Evolutionary conservation across 1,284 basidiomycete genomes (phyloP).

Genomic region (Microbotryum violaceum): DNA sequence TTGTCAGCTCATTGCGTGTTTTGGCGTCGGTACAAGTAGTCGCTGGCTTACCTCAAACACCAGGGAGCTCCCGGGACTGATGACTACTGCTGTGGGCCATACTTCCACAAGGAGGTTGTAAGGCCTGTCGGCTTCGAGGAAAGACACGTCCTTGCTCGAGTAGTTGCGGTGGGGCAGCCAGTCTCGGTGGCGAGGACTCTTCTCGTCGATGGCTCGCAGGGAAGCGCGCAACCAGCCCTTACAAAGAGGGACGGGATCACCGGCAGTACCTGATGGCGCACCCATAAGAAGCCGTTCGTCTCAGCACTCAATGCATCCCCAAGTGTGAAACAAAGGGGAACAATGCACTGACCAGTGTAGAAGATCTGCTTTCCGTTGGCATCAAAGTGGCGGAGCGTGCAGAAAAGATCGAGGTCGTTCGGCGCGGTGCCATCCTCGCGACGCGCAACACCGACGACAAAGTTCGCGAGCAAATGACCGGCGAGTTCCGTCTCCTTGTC

Average conservation of each 20-base stretch:
- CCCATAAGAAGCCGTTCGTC: background rate
- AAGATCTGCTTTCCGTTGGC: constrained; percentile 38
- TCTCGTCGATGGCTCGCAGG: constrained; percentile 34
- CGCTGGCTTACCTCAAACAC: constrained; percentile 33
- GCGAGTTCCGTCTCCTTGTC: constrained; percentile 38
- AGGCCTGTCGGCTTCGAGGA: constrained; percentile 29
- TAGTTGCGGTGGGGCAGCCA: constrained; percentile 38
- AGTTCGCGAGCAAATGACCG: constrained; percentile 36
- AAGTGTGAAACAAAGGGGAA: background rate
- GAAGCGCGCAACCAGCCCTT: constrained; percentile 41
- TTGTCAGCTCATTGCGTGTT: background rate
- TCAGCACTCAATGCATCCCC: too few species aligned
- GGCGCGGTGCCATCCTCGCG: constrained; percentile 31
- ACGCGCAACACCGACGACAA: constrained; percentile 31
- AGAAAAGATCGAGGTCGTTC: constrained; percentile 39
- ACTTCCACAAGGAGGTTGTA: constrained; percentile 38
- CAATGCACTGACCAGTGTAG: constrained; percentile 34
- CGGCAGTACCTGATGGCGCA: constrained; percentile 32
- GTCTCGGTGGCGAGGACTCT: constrained; percentile 31
- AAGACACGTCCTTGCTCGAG: constrained; percentile 32
- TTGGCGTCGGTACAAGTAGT: background rate
- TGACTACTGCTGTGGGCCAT: constrained; percentile 39
- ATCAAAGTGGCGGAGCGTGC: constrained; percentile 39
- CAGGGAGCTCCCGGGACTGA: constrained; percentile 34
- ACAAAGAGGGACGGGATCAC: constrained; percentile 37